Base-by-base conservation (phyloP, 805 yeast genomes). In the Candida namnaoensis region DNA sequence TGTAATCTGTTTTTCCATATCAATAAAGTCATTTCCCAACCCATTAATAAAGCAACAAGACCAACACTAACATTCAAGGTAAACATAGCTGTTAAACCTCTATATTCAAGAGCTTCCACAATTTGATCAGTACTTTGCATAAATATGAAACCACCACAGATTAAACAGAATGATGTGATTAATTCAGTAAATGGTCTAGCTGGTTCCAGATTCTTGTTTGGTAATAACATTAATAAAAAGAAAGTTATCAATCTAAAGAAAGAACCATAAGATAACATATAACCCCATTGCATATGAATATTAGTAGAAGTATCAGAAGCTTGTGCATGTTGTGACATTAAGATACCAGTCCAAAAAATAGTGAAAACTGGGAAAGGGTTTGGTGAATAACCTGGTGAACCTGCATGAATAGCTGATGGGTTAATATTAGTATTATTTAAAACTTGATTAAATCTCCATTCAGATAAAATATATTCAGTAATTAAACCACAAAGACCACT, bases 241-340 rank as follows among this genome's bases (percentile, higher is more conserved):
- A 80, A 79, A 0, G 95, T 82, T 36, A 75, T 40, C 13, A 83
- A 61, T 48, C 99, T 73, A 61, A 90, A 78, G 11, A 78, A 72
- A 3, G 96, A 83, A 2, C 88, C 98, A 50, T 76, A 74, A n/a
- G 90, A 74, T 44, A 93, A 70, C 54, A 93, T 62, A 44, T 74
- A 71, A 7, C 99, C 99, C 99, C 99, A 93, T 63, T 88, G 97
- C 41, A 74, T 66, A 60, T 93, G 99, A 47, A 93, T 76, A 14
- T 63, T 68, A 3, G 97, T 88, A 3, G 96, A 80, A 30, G 83
- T 71, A 41, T 59, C 68, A 1, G 93, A 81, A 6, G 90, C 84
- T 62, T 93, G 99, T 34, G 78, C 80, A 62, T 93, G 99, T 61
- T 83, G 87, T 2, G 97, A 88, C 99, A 93, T 93, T 47, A 93